Conservation (phyloP, 1,284 basidiomycete genomes). For the Tremellales sp. region DNA sequence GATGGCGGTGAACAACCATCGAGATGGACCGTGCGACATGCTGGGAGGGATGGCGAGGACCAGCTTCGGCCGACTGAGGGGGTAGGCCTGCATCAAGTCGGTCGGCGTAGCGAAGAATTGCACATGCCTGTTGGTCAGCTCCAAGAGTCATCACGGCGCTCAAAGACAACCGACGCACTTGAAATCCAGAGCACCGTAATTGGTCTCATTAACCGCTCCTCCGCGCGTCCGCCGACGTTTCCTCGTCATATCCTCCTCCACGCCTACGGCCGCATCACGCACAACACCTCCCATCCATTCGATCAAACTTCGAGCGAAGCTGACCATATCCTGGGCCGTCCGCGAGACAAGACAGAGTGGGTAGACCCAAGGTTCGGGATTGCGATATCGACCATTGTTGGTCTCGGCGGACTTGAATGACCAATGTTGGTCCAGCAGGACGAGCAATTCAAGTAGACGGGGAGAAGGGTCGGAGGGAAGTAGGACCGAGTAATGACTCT, state of each 20-base stretch:
- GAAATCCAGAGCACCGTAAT: conserved; percentile 47
- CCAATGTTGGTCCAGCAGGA: conserved; percentile 97
- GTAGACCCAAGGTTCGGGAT: conserved; percentile 40
- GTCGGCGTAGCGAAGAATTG: conserved; percentile 83
- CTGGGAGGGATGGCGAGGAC: conserved; percentile 90
- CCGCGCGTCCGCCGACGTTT: conserved; percentile 46
- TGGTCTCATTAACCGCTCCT: conserved; percentile 23
- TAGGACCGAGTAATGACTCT: conserved; percentile 77
- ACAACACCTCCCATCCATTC: conserved; percentile 97
- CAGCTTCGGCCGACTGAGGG: conserved; percentile 81
- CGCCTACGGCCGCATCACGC: conserved; percentile 67
- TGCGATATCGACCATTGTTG: conserved; percentile 8
- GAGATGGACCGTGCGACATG: conserved; percentile 86
- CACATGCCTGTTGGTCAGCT: conserved; percentile 60
- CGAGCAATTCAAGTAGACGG: conserved; percentile 85
- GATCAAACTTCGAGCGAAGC: conserved; percentile 94
- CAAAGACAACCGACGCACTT: conserved; percentile 24
- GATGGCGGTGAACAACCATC: conserved; percentile 78
- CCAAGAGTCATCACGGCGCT: not conserved
- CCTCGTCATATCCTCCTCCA: conserved; percentile 56
- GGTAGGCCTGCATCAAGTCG: conserved; percentile 73
- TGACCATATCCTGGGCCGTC: conserved; percentile 89
- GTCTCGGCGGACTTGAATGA: conserved; percentile 69
- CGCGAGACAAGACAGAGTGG: conserved; percentile 89
- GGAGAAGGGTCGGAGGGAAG: conserved; percentile 92